Base-by-base conservation (phyloP, 176 grass and related monocot genomes). In the Themeda triandra region DNA sequence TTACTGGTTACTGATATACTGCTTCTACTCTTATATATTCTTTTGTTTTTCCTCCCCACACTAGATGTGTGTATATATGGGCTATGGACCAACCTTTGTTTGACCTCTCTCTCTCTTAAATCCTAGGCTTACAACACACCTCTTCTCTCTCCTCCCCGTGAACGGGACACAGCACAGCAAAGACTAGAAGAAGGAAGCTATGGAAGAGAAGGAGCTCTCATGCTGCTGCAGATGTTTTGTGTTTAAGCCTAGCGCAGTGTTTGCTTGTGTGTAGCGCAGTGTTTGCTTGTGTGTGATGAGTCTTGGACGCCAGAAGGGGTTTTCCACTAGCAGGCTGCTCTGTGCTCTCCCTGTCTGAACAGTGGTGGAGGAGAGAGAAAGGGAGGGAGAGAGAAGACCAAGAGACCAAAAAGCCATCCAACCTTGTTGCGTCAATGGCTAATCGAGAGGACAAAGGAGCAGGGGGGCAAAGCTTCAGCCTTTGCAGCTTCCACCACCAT, bases 401-500 rank as follows among this genome's bases (percentile, higher is more conserved):
- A 73, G 58, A 80, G 71, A 91, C 92, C 84, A 96, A 90, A 90
- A 93, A 87, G 88, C 73, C 56, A 90, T 46, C 83, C 66, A 83
- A 86, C 74, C 88, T 86, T 79, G 72, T 82, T 82, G 68, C 73
- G 83, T 90, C 80, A 83, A 90, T 79, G 79, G 74, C 74, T 86
- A 90, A 83, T 90, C 29, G 78, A 83, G 80, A 68, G 84, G 88
- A 87, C 67, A 83, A 73, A 83, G 74, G 66, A 87, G 74, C 65
- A 69, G 63, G 66, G 66, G 28, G 68, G 67, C 45, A 83, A 83
- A 79, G 66, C 23, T 23, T 74, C 88, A 79, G 88, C 60, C 74
- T 87, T 79, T 83, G 80, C 88, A 90, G 84, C 67, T 90, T 90
- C 88, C 88, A 86, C 88, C 88, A 86, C 84, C 88, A 83, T 90